Evolutionary conservation across 140 eudicot species (phyloP).

Genomic region (Oenanthe javanica): DNA sequence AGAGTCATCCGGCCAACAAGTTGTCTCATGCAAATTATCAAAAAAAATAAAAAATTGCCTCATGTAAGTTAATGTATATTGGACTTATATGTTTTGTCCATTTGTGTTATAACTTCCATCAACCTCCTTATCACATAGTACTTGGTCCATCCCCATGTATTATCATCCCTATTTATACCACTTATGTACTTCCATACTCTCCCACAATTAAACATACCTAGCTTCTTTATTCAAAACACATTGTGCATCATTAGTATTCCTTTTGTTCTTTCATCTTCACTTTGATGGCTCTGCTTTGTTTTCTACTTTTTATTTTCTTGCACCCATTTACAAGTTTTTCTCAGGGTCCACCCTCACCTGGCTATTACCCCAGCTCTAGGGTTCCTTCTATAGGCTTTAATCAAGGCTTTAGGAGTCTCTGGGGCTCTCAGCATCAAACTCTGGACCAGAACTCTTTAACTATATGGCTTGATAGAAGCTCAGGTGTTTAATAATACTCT

Average conservation of each 20-base stretch:
- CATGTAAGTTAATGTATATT: background rate
- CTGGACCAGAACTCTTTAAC: constrained; percentile 40
- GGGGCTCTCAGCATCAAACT: constrained; percentile 80
- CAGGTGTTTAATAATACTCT: constrained; percentile 26
- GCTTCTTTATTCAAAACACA: background rate
- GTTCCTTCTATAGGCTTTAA: constrained; percentile 39
- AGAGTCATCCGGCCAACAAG: no score
- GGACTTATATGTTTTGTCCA: background rate
- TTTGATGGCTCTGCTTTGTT: constrained; percentile 22
- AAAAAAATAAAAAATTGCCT: background rate
- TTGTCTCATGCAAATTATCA: no score
- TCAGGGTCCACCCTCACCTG: constrained; percentile 79
- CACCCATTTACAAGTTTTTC: constrained; percentile 32
- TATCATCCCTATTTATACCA: constrained; percentile 23
- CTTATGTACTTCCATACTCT: constrained; percentile 13
- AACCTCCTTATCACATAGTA: constrained; percentile 12
- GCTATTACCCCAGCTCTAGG: constrained; percentile 75
- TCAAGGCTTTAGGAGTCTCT: constrained; percentile 40
- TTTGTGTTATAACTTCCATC: constrained; percentile 15
- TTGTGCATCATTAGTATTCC: background rate
- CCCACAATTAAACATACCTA: background rate
- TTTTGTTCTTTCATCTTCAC: background rate
- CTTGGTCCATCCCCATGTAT: constrained; percentile 12
- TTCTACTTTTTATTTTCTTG: constrained; percentile 24
- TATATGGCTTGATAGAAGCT: constrained; percentile 59